phyloP scores from a whole-genome alignment of 805 yeast genomes.

The Jamesozyma gamospora region DNA sequence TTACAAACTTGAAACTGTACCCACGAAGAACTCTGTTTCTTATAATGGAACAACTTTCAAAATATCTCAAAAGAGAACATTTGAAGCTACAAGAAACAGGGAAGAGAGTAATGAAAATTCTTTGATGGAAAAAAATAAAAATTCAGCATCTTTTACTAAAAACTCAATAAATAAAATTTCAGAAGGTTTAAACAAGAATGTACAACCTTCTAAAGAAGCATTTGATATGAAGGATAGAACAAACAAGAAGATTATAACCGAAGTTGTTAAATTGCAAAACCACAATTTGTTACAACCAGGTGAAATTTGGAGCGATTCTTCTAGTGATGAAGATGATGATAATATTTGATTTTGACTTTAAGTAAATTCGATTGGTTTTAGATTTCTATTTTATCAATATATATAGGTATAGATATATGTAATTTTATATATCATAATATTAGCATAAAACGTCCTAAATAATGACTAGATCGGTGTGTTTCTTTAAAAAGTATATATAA shows the following conservation, averaged over 20 bases:
- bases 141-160: no score
- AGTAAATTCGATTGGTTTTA: no score
- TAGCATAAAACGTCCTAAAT: no score
- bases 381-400: no score
- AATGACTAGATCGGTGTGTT: no score
- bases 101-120: neutral
- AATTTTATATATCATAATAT: no score
- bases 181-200: neutral
- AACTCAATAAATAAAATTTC: neutral
- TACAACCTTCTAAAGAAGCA: no score
- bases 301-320: neutral
- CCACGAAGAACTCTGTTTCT: neutral
- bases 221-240: no score
- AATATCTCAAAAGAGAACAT: constrained; percentile 1
- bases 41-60: neutral
- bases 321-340: neutral
- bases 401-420: no score
- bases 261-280: neutral
- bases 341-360: no score
- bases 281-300: neutral
- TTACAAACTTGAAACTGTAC: constrained; percentile 10
- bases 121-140: neutral
- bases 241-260: constrained; percentile 3
- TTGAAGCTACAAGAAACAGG: neutral
- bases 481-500: no score